A percentile compares a stretch with the other conserved stretches of the same genome.
These are phyloP conservation scores for Xylariaceae sp. DNA, from an alignment of 2,329 filamentous ascomycete species.

Conservation along the genomic window DNA sequence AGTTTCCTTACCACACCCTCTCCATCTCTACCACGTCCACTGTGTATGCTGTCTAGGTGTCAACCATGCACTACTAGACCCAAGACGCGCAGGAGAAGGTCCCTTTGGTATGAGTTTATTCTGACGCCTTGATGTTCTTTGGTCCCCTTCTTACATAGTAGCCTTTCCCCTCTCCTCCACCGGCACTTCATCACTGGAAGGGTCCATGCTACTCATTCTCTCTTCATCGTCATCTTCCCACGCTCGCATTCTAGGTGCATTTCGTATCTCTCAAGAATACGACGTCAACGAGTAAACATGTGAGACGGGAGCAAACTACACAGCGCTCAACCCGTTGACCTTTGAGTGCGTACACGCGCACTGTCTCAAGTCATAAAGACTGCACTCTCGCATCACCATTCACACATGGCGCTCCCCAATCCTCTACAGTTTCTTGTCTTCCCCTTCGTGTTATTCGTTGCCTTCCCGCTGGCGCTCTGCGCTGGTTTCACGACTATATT, in stretches of 20 bases:
- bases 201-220: too few species aligned
- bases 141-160: too few species aligned
- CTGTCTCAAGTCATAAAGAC: slow-evolving; percentile 5
- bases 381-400: not conserved
- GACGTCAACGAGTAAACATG: slow-evolving; percentile 16
- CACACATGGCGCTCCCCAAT: slow-evolving; percentile 48
- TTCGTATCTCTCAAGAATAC: slow-evolving; percentile 1
- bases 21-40: too few species aligned
- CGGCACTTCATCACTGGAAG: not conserved
- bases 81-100: not conserved
- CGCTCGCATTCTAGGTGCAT: not conserved
- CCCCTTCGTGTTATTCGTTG: slow-evolving; percentile 59
- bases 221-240: too few species aligned
- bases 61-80: too few species aligned
- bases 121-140: not conserved
- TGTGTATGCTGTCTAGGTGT: too few species aligned
- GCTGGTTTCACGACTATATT: slow-evolving; percentile 60
- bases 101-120: not conserved
- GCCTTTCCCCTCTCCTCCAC: too few species aligned
- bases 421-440: slow-evolving; percentile 53
- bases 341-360: slow-evolving; percentile 3
- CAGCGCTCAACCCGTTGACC: slow-evolving; percentile 3
- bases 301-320: slow-evolving; percentile 12
- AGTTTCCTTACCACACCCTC: too few species aligned
- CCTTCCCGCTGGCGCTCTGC: slow-evolving; percentile 58